Evolutionary conservation across 2,329 filamentous ascomycete genomes (phyloP), one percentile per base, ranked within the genome.

Genomic region (Arthrocladium fulminans): DNA sequence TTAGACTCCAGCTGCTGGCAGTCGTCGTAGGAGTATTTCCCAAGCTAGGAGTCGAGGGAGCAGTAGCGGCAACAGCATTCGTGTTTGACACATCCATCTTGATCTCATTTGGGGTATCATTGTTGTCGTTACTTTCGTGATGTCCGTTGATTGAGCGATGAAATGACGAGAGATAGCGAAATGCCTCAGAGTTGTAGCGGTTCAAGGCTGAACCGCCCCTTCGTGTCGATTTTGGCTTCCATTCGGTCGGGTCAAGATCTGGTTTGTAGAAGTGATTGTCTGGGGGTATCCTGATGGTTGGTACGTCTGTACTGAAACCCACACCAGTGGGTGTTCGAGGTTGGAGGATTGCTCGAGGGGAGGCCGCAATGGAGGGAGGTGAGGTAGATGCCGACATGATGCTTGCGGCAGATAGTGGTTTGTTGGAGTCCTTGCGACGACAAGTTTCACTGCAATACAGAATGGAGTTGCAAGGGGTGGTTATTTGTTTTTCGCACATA

Each of bases 401-500:
- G 22, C 61, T 56, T 47, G 56, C 66, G 6, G 67, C 66, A 6
- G 66, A 68, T 15, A 71, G 62, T 40, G 68, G 68, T 57, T 71
- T 71, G 54, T 61, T 60, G 9, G 67, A 67, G 60, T 73, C 69
- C 58, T 69, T 71, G 56, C 67, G 67, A 49, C 67, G 68, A 57
- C 70, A 73, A 57, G 73, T 74, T 68, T 81, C 77, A 45, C 77
- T 81, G 67, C 79, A 83, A 62, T 83, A 83, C 38, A 83, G 68
- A 34, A 80, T 70, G 13, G 71, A 72, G 59, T 77, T 76, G 61
- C 74, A 74, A 13, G 79, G 79, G 25, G 75, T 72, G 46, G 77
- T 73, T 58, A 83, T 82, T 65, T 82, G 79, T 62, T 74, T 80
- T 63, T 83, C 79, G 63, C 79, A 83, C 60, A 75, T 80, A 54